Conservation (phyloP, 1,139 yeast genomes). For the Nadsonia starkeyi-henricii region DNA sequence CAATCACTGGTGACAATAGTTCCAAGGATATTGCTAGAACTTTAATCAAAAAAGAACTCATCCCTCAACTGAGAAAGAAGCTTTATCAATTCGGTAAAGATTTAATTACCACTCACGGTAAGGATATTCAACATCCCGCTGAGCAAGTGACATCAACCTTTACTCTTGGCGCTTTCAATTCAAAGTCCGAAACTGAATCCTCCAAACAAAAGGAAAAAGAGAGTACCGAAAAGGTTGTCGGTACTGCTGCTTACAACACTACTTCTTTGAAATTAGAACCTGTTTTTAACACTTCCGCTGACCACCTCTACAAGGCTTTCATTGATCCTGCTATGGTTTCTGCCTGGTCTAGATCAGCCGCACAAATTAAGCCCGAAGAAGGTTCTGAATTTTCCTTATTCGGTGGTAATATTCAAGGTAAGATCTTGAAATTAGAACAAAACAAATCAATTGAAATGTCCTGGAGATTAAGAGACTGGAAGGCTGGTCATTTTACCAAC, state of each 20-base stretch:
- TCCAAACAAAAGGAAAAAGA: slow-evolving; percentile 7
- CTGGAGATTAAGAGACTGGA: slow-evolving; percentile 91
- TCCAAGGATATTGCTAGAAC: slow-evolving; percentile 38
- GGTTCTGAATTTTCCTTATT: slow-evolving; percentile 59
- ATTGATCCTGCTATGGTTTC: slow-evolving; percentile 62
- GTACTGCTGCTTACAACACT: slow-evolving; percentile 42
- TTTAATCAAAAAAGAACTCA: slow-evolving; percentile 42
- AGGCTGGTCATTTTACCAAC: slow-evolving; percentile 61
- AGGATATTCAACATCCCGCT: slow-evolving; percentile 71
- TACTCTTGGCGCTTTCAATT: slow-evolving; percentile 30
- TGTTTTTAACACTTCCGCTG: slow-evolving; percentile 74
- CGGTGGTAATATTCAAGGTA: slow-evolving; percentile 80
- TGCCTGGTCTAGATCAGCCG: slow-evolving; percentile 81
- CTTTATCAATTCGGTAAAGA: slow-evolving; percentile 63
- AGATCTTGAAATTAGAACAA: slow-evolving; percentile 43
- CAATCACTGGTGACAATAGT: slow-evolving; percentile 40
- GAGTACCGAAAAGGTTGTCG: slow-evolving; percentile 9
- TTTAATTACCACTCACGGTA: slow-evolving; percentile 60
- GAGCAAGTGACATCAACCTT: slow-evolving; percentile 53
- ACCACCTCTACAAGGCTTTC: slow-evolving; percentile 65
- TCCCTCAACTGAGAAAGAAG: slow-evolving; percentile 52
- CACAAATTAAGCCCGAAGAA: slow-evolving; percentile 44
- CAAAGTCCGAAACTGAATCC: slow-evolving; percentile 8
- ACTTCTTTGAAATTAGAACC: slow-evolving; percentile 68
- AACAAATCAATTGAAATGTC: slow-evolving; percentile 46